Base-by-base conservation (phyloP, 176 grass and related monocot genomes). In the Puccinellia tenuiflora region DNA sequence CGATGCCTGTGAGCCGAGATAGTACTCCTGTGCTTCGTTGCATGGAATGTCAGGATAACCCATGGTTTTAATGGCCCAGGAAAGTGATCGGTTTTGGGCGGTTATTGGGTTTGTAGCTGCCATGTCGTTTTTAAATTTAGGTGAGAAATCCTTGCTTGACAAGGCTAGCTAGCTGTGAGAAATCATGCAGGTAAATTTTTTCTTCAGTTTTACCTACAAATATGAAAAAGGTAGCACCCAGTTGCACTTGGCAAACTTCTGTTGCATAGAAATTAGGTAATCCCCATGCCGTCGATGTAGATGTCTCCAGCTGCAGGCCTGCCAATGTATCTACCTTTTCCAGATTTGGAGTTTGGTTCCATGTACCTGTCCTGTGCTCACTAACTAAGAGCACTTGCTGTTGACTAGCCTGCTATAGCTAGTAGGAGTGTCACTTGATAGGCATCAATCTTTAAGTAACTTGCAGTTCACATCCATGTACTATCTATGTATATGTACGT, bases 91-190 rank as follows among this genome's bases (percentile, higher is more conserved):
- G 11, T 25, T 18, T 50, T 55, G 81, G 81, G 81, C 56, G 35
- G 83, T 15, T 65, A 65, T 83, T 85, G 38, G 54, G 57, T 71
- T 85, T 94, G 55, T 83, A 96, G 93, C 79, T 96, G 90, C 83
- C 76, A 79, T 62, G 90, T 95, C 93, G 85, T 84, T 95, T 86
- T 96, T 53, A 77, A 86, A 71, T 89, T 79, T 92, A 92, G 90
- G 88, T 96, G 78, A 81, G 85, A 53, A 54, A 90, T 53, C 80
- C 86, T 92, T 96, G 80, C 74, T 78, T 33, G 76, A 71, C 88
- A 92, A 88, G 93, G 85, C 47, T 47, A 9, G 24, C 69, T 47
- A 11, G 42, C 42, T 77, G 81, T 57, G 89, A 87, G 73, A 77
- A 91, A 88, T 38, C 28, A 20, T 46, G 76, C 59, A n/a, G 69